Percentiles rank a stretch among this genome's conserved stretches.
Conservation (phyloP, 2,329 filamentous ascomycete genomes). For the Epichloe elymi region DNA sequence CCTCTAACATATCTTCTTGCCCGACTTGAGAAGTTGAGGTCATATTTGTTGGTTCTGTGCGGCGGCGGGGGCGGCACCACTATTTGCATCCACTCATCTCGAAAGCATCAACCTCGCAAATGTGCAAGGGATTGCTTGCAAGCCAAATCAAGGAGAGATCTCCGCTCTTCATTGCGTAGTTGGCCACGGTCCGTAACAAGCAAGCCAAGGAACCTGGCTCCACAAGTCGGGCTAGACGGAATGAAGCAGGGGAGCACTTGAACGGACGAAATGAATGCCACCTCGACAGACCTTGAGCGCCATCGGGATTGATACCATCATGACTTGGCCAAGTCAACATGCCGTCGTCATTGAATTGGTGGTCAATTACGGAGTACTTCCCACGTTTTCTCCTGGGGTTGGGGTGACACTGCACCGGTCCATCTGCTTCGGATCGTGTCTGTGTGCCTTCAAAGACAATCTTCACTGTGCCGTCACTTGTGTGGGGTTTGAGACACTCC, state of each 20-base stretch:
- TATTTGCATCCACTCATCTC: not conserved
- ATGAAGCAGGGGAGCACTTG: not conserved
- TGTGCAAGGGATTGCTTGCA: no score
- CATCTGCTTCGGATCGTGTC: not conserved
- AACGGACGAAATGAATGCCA: not conserved
- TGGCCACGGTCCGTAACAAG: no score
- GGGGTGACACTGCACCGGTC: not conserved
- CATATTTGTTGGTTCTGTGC: not conserved
- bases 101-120: not conserved
- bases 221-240: not conserved
- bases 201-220: not conserved
- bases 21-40: no score
- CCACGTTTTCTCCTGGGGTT: constrained; percentile 3
- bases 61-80: no score
- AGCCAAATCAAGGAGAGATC: not conserved
- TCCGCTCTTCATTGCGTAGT: no score
- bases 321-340: not conserved
- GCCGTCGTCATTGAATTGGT: not conserved
- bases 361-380: not conserved
- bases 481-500: constrained; percentile 3
- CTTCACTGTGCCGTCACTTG: not conserved
- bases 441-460: not conserved
- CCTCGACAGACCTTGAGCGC: not conserved
- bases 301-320: not conserved
- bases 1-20: not conserved